phyloP scores from a whole-genome alignment of 2,329 filamentous ascomycete species.

The Gremmenia infestans region DNA sequence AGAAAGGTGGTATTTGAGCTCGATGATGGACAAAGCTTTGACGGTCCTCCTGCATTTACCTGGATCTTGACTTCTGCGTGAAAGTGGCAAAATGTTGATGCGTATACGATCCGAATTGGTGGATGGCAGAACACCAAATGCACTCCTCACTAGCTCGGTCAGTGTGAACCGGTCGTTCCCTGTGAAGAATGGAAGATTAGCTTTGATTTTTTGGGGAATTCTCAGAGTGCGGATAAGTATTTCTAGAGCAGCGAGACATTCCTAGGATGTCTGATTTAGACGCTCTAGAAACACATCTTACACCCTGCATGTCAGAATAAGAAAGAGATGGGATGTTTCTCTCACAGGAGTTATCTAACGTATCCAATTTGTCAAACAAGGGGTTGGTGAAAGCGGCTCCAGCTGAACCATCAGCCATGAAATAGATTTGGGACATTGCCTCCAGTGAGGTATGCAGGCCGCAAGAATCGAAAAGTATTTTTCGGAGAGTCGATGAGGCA shows the following conservation, averaged over 20 bases:
- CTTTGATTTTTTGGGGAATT: too few species aligned
- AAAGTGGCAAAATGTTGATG: slow-evolving; percentile 45
- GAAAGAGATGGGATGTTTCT: too few species aligned
- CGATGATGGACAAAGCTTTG: slow-evolving; percentile 56
- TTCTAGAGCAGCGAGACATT: too few species aligned
- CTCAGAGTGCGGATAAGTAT: too few species aligned
- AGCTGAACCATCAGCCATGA: slow-evolving; percentile 68
- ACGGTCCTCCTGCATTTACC: slow-evolving; percentile 53
- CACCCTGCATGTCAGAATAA: too few species aligned
- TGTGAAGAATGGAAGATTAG: too few species aligned
- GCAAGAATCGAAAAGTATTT: slow-evolving; percentile 63
- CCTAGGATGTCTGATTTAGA: too few species aligned
- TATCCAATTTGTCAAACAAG: slow-evolving; percentile 72
- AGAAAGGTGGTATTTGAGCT: slow-evolving; percentile 61
- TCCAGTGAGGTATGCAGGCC: slow-evolving; percentile 61
- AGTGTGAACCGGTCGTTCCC: slow-evolving; percentile 74
- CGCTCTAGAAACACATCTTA: too few species aligned
- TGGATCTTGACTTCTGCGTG: slow-evolving; percentile 36
- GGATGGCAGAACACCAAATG: slow-evolving; percentile 50
- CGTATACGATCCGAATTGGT: slow-evolving; percentile 60
- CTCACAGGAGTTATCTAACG: slow-evolving; percentile 48
- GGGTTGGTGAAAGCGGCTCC: slow-evolving; percentile 61
- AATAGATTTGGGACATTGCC: slow-evolving; percentile 66
- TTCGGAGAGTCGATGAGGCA: slow-evolving; percentile 61
- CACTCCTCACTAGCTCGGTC: slow-evolving; percentile 70